Base-by-base conservation (phyloP, 148 eudicot genomes). In the Amaranthus hypochondriacus region DNA sequence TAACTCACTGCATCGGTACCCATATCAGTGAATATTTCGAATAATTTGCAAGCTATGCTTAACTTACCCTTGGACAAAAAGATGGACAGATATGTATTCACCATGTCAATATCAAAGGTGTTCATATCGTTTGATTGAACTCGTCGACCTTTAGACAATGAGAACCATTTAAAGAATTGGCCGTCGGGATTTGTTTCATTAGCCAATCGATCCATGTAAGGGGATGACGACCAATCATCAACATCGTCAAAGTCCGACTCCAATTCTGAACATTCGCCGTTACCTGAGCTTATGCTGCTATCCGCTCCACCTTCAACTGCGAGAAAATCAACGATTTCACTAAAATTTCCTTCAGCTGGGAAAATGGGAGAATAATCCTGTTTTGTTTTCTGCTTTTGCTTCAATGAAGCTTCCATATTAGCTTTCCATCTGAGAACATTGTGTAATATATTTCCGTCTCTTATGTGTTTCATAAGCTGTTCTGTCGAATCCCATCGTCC, bases 191-290 rank as follows among this genome's bases (percentile, higher is more conserved):
- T 78, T 15, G 59, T 66, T 76, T 80, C 74, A 56, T 93, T 78
- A 11, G 98, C 94, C 76, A 93, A 69, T 61, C 48, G 61, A 78
- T 93, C 96, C 92, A 89, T 89, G 69, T 89, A 78, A 51, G 98
- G 96, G 39, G 96, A 93, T 66, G 92, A 84, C 63, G 96, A 93
- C 96, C 96, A 93, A 63, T 77, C 86, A 76, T 90, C 98, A 50
- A 75, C 71, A 58, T 72, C 72, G 5, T 46, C 53, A 51, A 72
- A 51, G 46, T 68, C 43, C 56, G 70, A 69, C 62, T 78, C 87
- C 14, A 60, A 59, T 46, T 77, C 72, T 63, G 71, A 58, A 60
- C 59, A 66, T 75, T 70, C 78, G 59, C 4, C 68, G 50, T 55
- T 80, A 69, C 67, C 78, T 44, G 65, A 74, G 14, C 42, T 76